Conservation (phyloP, 2,329 filamentous ascomycete species). For the Didymella lethalis region DNA sequence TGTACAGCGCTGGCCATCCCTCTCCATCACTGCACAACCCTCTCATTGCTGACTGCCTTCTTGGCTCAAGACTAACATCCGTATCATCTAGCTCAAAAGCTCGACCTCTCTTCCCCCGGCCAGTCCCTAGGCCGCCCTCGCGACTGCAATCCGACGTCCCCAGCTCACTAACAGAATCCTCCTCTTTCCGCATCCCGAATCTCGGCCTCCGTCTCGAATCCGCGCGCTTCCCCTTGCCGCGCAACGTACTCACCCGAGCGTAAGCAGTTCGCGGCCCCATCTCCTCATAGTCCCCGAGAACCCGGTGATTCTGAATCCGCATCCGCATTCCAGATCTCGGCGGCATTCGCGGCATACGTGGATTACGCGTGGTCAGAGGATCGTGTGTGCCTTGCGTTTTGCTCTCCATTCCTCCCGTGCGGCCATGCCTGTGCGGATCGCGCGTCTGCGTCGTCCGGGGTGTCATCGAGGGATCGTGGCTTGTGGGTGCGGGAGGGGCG, state of each 20-base stretch:
- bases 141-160: not conserved
- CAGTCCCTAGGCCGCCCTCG: not conserved
- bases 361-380: constrained; percentile 3
- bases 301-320: not conserved
- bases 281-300: not conserved
- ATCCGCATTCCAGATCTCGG: constrained; percentile 10
- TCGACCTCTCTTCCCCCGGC: not conserved
- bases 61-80: not conserved
- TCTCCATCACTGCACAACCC: not conserved
- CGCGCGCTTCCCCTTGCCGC: constrained; percentile 7
- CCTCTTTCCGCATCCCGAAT: not conserved
- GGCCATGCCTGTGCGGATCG: constrained; percentile 1
- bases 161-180: not conserved
- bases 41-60: not conserved
- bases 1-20: not conserved
- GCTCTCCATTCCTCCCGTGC: not conserved
- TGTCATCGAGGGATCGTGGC: not conserved
- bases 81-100: not conserved
- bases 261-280: not conserved
- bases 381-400: constrained; percentile 9
- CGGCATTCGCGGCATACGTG: constrained; percentile 16
- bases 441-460: not conserved
- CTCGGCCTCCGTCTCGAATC: not conserved
- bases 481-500: too few species aligned
- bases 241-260: constrained; percentile 6